A percentile compares a stretch with the other conserved stretches of the same genome.
These are phyloP conservation scores for Fomes fomentarius DNA, from an alignment of 1,284 basidiomycete species.

Conservation along the genomic window DNA sequence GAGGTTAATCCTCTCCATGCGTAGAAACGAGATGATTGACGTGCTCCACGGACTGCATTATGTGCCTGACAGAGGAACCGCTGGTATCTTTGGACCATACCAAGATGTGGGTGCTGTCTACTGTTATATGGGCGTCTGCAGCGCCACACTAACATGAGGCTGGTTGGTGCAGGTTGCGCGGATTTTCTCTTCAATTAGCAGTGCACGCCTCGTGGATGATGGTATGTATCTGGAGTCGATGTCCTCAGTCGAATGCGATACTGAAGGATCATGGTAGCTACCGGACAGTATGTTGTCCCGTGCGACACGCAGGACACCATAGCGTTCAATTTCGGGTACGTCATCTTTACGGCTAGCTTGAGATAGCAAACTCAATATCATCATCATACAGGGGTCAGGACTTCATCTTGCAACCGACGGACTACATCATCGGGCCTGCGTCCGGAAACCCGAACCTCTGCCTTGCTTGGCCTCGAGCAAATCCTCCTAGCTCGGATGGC, in stretches of 20 bases:
- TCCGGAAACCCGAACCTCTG: constrained; percentile 70
- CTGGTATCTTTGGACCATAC: constrained; percentile 82
- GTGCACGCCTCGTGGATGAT: constrained; percentile 70
- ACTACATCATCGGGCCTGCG: constrained; percentile 82
- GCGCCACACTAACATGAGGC: constrained; percentile 11
- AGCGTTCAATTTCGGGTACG: constrained; percentile 76
- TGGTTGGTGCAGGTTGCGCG: constrained; percentile 58
- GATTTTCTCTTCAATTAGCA: constrained; percentile 65
- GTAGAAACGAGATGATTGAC: not conserved
- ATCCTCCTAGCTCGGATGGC: constrained; percentile 69
- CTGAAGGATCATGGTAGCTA: constrained; percentile 33
- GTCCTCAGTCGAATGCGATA: too few relatives aligned
- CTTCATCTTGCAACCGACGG: constrained; percentile 75
- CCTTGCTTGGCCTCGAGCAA: constrained; percentile 80
- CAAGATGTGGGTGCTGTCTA: constrained; percentile 59
- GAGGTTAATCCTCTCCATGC: not conserved
- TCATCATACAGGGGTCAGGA: constrained; percentile 47
- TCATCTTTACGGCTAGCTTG: not conserved
- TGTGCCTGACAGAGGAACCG: constrained; percentile 58
- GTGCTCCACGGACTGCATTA: constrained; percentile 1
- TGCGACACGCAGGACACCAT: constrained; percentile 72
- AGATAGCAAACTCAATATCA: not conserved
- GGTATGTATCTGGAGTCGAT: constrained; percentile 35
- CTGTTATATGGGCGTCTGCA: constrained; percentile 11
- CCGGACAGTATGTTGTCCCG: constrained; percentile 82